phyloP scores from a whole-genome alignment of 768 basidiomycete species.

The Steccherinum ochraceum region DNA sequence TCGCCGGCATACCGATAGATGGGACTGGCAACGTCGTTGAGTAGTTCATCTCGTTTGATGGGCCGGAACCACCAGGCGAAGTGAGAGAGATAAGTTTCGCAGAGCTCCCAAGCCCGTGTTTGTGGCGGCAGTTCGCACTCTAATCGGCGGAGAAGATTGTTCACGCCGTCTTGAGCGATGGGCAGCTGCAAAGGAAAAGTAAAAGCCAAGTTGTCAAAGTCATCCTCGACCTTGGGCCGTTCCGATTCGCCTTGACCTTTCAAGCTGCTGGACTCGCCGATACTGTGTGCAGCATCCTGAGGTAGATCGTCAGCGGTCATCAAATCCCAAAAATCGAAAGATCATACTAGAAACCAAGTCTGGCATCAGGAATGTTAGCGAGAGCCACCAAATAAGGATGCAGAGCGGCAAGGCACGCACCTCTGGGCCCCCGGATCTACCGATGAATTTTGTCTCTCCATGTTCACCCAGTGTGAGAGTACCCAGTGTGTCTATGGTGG shows the following conservation, averaged over 20 bases:
- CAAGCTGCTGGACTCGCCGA: no score
- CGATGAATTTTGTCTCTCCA: constrained; percentile 68
- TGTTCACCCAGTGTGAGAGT: constrained; percentile 66
- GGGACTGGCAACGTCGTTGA: constrained; percentile 58
- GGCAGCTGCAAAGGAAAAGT: constrained; percentile 24
- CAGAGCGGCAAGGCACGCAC: constrained; percentile 10
- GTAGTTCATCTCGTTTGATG: constrained; percentile 60
- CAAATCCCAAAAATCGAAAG: no score
- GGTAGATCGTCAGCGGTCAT: no score
- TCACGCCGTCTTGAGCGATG: constrained; percentile 13
- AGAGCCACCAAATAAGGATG: not conserved
- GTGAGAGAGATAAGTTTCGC: constrained; percentile 65
- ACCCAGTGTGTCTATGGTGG: constrained; percentile 50
- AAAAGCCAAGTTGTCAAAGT: constrained; percentile 19
- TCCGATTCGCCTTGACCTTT: constrained; percentile 5
- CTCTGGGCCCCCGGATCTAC: constrained; percentile 71
- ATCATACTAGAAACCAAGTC: constrained; percentile 14
- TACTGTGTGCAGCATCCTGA: no score
- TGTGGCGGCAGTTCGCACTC: constrained; percentile 34
- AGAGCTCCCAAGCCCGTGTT: constrained; percentile 52
- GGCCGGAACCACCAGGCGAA: constrained; percentile 55
- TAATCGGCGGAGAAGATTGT: constrained; percentile 18
- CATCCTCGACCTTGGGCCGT: constrained; percentile 12
- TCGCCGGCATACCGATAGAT: constrained; percentile 41
- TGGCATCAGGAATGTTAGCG: constrained; percentile 13